phyloP scores from a whole-genome alignment of 2,329 filamentous ascomycete species.

The Geosmithia flava region DNA sequence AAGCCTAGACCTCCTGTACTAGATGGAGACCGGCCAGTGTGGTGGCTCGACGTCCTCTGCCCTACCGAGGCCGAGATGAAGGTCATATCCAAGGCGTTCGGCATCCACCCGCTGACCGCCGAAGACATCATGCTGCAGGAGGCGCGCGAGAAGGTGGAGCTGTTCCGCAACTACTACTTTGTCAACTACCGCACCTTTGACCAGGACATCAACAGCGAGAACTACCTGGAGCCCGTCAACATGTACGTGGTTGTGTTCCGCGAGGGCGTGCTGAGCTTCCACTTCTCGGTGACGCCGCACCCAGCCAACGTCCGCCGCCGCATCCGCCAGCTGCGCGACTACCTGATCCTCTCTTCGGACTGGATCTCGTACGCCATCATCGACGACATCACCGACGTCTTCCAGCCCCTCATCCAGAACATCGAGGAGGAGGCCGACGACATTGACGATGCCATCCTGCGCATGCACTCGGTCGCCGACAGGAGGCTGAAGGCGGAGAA shows the following conservation, averaged over 20 bases:
- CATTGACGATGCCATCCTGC: conserved; percentile 84
- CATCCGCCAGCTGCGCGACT: conserved; percentile 88
- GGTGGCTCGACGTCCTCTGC: conserved; percentile 88
- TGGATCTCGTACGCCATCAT: conserved; percentile 99
- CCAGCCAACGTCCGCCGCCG: conserved; percentile 89
- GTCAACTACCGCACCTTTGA: conserved; percentile 98
- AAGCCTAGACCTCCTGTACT: conserved; percentile 35
- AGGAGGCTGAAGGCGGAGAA: conserved; percentile 24
- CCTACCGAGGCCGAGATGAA: conserved; percentile 96
- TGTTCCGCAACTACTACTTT: conserved; percentile 97
- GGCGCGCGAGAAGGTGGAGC: conserved; percentile 91
- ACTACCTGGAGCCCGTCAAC: conserved; percentile 90
- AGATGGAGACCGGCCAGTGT: conserved; percentile 74
- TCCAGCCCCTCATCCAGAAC: conserved; percentile 78
- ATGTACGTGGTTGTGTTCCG: conserved; percentile 97
- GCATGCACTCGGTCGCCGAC: conserved; percentile 55
- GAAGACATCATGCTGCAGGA: conserved; percentile 98
- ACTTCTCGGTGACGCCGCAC: conserved; percentile 93
- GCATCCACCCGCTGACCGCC: conserved; percentile 87
- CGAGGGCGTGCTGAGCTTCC: conserved; percentile 90
- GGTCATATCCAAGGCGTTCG: conserved; percentile 80
- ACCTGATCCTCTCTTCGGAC: conserved; percentile 82
- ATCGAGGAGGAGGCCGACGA: conserved; percentile 97
- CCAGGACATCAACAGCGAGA: conserved; percentile 77
- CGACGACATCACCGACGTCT: conserved; percentile 96